Evolutionary conservation across 345 rosid species (phyloP).

Genomic region (Nasturtium officinale): DNA sequence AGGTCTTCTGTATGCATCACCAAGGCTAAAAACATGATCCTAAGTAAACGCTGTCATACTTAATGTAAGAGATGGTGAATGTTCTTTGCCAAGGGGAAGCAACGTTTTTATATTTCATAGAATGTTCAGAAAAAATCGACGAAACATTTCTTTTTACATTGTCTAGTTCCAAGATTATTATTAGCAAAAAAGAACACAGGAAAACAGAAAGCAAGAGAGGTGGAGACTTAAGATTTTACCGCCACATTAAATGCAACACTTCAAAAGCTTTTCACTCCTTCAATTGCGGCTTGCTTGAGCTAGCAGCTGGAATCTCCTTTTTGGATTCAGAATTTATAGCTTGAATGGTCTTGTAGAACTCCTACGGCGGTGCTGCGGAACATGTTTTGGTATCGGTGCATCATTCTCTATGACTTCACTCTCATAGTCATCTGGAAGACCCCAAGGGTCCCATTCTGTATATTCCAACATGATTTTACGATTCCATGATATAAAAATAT

Average conservation of each 20-base stretch:
- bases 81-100: slow-evolving; percentile 1
- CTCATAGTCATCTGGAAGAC: slow-evolving; percentile 87
- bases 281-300: slow-evolving; percentile 48
- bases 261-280: slow-evolving; percentile 53
- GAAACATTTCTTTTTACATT: background rate
- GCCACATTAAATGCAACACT: background rate
- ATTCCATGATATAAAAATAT: background rate
- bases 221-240: slow-evolving; percentile 7
- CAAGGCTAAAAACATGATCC: background rate
- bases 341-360: slow-evolving; percentile 70
- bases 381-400: slow-evolving; percentile 82
- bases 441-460: slow-evolving; percentile 95
- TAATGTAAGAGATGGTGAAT: background rate
- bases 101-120: no score
- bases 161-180: background rate
- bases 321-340: slow-evolving; percentile 28
- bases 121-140: background rate
- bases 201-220: background rate
- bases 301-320: slow-evolving; percentile 34
- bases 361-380: slow-evolving; percentile 77
- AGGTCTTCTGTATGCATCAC: no score
- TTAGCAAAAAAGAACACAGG: background rate
- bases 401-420: slow-evolving; percentile 78
- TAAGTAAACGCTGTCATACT: background rate
- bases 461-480: background rate